Evolutionary conservation across 768 basidiomycete species (phyloP).

Genomic region (Leccinum truebloodii): DNA sequence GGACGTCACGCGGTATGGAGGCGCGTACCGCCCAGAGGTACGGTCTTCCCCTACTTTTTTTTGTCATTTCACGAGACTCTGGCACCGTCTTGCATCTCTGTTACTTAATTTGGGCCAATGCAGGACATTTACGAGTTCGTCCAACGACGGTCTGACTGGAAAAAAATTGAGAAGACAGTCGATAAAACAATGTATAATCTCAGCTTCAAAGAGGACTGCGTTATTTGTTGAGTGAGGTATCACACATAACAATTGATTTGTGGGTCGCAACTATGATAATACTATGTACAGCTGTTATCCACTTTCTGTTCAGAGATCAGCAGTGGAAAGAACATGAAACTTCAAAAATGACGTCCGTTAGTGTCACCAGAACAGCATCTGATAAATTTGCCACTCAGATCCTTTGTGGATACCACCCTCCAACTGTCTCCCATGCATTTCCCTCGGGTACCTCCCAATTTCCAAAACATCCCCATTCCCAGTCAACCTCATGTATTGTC

Average conservation of each 20-base stretch:
- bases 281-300: not conserved
- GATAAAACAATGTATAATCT: slow-evolving; percentile 95
- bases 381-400: not conserved
- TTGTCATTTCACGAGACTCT: not conserved
- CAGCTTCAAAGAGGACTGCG: slow-evolving; percentile 91
- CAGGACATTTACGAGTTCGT: slow-evolving; percentile 96
- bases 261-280: not conserved
- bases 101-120: not conserved
- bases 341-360: not conserved
- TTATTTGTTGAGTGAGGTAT: slow-evolving; percentile 39
- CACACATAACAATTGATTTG: too few relatives aligned
- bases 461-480: slow-evolving; percentile 73
- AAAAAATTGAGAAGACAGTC: slow-evolving; percentile 96
- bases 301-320: not conserved
- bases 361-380: not conserved
- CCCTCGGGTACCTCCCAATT: slow-evolving; percentile 75
- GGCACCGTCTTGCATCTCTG: not conserved
- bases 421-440: slow-evolving; percentile 61
- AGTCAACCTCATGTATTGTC: slow-evolving; percentile 67
- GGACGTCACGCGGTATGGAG: slow-evolving; percentile 94
- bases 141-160: slow-evolving; percentile 94
- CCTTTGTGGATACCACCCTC: slow-evolving; percentile 26
- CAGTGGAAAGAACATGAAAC: not conserved
- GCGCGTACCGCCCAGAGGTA: slow-evolving; percentile 92
- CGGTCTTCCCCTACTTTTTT: slow-evolving; percentile 9